These are phyloP conservation scores for Huntiella decipiens DNA, from an alignment of 2,329 filamentous ascomycete species.

Conservation along the genomic window DNA sequence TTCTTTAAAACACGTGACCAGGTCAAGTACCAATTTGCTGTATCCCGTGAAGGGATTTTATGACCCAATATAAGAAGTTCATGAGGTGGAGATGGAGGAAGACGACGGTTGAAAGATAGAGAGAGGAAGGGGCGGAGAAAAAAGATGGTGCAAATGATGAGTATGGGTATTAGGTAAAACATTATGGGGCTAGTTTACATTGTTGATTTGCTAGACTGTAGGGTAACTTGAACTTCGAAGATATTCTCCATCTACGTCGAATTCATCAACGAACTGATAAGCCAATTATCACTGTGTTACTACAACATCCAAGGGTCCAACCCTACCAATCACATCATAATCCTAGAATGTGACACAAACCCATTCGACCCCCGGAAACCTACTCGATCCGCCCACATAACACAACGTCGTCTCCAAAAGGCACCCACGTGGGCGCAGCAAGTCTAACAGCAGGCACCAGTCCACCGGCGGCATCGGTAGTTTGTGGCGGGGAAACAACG, in stretches of 20 bases:
- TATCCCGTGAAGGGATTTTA: neutral
- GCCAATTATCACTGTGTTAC: too few species aligned
- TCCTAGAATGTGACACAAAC: too few species aligned
- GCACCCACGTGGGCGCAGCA: slow-evolving; percentile 50
- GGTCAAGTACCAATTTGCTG: neutral
- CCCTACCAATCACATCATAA: too few species aligned
- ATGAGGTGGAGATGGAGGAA: neutral
- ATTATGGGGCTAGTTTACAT: too few species aligned
- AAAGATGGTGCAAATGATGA: neutral
- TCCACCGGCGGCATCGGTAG: slow-evolving; percentile 27
- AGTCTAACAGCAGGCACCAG: slow-evolving; percentile 46
- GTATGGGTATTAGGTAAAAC: too few species aligned
- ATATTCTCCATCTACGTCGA: too few species aligned
- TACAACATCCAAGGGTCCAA: too few species aligned
- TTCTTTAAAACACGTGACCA: neutral
- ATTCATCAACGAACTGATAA: too few species aligned
- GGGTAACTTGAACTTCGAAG: too few species aligned
- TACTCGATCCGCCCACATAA: slow-evolving; percentile 45
- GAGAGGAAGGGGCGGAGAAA: neutral
- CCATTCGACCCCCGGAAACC: too few species aligned
- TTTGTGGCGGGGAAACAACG: slow-evolving; percentile 50
- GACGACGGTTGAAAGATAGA: neutral
- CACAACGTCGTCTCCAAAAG: slow-evolving; percentile 67
- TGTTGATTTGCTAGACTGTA: too few species aligned
- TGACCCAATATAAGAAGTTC: neutral